Base-by-base conservation (phyloP, 306 rosid species). In the Sesbania bispinosa region DNA sequence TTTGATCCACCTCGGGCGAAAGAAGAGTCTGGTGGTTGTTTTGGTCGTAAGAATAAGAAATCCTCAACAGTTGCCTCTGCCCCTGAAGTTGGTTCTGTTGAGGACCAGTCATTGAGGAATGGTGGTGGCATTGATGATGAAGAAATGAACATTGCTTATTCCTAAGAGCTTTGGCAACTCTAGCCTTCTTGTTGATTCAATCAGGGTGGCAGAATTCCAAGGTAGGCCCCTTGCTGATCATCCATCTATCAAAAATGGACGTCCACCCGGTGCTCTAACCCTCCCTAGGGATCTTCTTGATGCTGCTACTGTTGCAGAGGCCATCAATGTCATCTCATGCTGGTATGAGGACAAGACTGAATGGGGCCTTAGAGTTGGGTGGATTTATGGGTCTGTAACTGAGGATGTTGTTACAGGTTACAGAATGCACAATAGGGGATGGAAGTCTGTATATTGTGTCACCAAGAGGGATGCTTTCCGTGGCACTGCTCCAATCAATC, bases 351-450 rank as follows among this genome's bases (percentile, higher is more conserved):
- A 89, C 16, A 89, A 87, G 42, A 89, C 96, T 4, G 96, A 85
- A 71, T 89, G 96, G 96, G 96, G 96, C 27, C 36, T 46, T 10
- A 71, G 88, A 16, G 52, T 89, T 15, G 96, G 96, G 32, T 89
- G 96, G 96, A 89, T 89, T 78, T 89, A 89, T 23, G 96, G 96
- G 4, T 89, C 93, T 0, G 96, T 89, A 5, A 89, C 96, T 0
- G 96, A 89, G 66, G 96, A 89, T 74, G 96, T 89, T 39, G 96
- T 89, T 48, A 89, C 96, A 1, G 90, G 96, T 10, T 87, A 87
- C 21, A 80, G 96, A 71, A 89, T 89, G 96, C 96, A 89, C 82
- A 87, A 89, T 23, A 82, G 93, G 10, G 96, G 96, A 75, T 89
- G 96, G 96, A 73, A 24, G 10, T 89, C 96, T n/a, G 2, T 87